Evolutionary conservation across 768 basidiomycete genomes (phyloP).

Genomic region (Omphalotus guepiniiformis): DNA sequence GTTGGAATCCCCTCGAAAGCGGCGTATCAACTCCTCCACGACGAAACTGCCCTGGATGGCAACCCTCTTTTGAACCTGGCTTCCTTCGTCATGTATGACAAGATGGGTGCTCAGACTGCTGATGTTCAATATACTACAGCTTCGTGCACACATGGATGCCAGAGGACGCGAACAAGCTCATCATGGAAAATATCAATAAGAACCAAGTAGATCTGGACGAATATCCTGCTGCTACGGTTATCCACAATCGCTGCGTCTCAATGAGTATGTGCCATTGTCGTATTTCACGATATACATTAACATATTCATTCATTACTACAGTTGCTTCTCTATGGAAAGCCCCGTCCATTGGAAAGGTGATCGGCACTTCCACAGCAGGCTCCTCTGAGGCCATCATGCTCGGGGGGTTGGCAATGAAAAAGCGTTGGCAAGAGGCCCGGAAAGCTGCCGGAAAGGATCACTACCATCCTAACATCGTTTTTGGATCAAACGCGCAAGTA

Average conservation of each 20-base stretch:
- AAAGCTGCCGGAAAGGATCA: conserved; percentile 55
- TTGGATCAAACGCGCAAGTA: conserved; percentile 60
- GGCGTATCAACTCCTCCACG: conserved; percentile 48
- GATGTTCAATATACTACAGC: conserved; percentile 16
- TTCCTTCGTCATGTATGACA: conserved; percentile 39
- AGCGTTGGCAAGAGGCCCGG: conserved; percentile 59
- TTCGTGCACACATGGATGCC: conserved; percentile 60
- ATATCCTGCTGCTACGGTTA: conserved; percentile 51
- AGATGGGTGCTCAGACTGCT: background rate
- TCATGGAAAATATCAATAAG: conserved; percentile 60
- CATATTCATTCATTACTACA: conserved; percentile 11
- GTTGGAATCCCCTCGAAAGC: conserved; percentile 39
- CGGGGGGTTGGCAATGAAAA: conserved; percentile 66
- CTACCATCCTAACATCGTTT: conserved; percentile 54
- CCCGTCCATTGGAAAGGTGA: conserved; percentile 47
- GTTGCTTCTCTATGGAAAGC: conserved; percentile 64
- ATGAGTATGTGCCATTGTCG: conserved; percentile 38
- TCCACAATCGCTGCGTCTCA: conserved; percentile 51
- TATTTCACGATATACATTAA: conserved; percentile 6
- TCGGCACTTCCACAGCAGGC: conserved; percentile 64
- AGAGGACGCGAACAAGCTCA: conserved; percentile 47
- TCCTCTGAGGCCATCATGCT: conserved; percentile 69
- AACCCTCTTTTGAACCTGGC: conserved; percentile 61
- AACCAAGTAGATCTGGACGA: conserved; percentile 68
- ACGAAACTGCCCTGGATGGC: conserved; percentile 55